Evolutionary conservation across 192 early-diverging fungal genomes (phyloP).

Genomic region (Kickxella alabastrina): DNA sequence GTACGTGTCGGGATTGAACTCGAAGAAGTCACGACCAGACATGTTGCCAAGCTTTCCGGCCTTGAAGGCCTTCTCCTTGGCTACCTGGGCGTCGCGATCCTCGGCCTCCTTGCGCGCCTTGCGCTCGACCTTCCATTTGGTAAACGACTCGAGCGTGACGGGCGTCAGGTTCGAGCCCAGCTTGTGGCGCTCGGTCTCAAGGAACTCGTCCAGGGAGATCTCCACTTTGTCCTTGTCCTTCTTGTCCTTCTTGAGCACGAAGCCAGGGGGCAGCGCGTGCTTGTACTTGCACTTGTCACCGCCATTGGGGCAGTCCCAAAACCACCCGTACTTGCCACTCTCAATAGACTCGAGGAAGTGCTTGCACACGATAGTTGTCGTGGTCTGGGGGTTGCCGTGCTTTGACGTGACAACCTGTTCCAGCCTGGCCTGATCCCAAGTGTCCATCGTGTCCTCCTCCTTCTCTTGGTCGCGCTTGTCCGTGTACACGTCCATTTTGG

Average conservation of each 20-base stretch:
- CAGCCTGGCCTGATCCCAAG: slow-evolving; percentile 89
- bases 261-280: slow-evolving; percentile 95
- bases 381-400: slow-evolving; percentile 76
- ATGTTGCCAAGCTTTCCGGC: slow-evolving; percentile 88
- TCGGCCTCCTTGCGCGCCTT: slow-evolving; percentile 67
- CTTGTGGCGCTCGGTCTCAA: slow-evolving; percentile 97
- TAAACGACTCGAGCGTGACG: slow-evolving; percentile 90
- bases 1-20: slow-evolving; percentile 92
- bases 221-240: slow-evolving; percentile 74
- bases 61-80: slow-evolving; percentile 78
- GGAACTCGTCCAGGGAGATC: slow-evolving; percentile 94
- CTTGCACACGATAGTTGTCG: slow-evolving; percentile 98
- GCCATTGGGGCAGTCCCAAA: slow-evolving; percentile 99
- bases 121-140: slow-evolving; percentile 89
- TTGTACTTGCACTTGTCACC: slow-evolving; percentile 91
- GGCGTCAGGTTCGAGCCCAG: slow-evolving; percentile 89
- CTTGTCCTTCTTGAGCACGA: slow-evolving; percentile 90
- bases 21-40: slow-evolving; percentile 96
- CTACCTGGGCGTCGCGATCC: slow-evolving; percentile 59
- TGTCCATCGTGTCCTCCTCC: slow-evolving; percentile 87
- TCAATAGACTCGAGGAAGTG: slow-evolving; percentile 97
- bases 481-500: slow-evolving; percentile 92
- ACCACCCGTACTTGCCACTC: slow-evolving; percentile 94
- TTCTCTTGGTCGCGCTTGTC: slow-evolving; percentile 66
- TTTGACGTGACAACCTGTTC: slow-evolving; percentile 84